Conservation (phyloP, 768 basidiomycete genomes). For the Boletus vinaceobasis region DNA sequence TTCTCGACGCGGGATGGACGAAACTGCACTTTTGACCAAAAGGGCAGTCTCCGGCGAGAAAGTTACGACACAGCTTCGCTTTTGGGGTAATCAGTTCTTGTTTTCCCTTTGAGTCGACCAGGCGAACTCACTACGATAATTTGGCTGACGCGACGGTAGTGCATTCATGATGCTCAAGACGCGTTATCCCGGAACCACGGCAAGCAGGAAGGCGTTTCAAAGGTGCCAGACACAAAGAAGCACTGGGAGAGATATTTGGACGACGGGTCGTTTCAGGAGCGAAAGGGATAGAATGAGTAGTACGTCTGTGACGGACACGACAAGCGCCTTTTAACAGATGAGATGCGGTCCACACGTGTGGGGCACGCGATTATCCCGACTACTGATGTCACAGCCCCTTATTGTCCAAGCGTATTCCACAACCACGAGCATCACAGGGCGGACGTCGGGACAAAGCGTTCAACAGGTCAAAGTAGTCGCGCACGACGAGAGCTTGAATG, state of each 20-base stretch:
- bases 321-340: slow-evolving; percentile 28
- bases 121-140: slow-evolving; percentile 32
- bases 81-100: slow-evolving; percentile 3
- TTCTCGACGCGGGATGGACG: slow-evolving; percentile 28
- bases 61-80: slow-evolving; percentile 40
- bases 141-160: slow-evolving; percentile 16
- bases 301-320: slow-evolving; percentile 21
- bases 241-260: neutral
- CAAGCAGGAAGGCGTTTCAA: neutral
- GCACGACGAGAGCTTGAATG: neutral
- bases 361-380: slow-evolving; percentile 30
- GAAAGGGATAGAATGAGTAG: slow-evolving; percentile 12
- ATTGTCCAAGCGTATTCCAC: slow-evolving; percentile 16
- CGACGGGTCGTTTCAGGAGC: neutral
- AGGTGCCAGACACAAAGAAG: neutral
- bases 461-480: slow-evolving; percentile 1
- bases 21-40: slow-evolving; percentile 39
- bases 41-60: slow-evolving; percentile 34
- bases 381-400: slow-evolving; percentile 5
- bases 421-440: neutral
- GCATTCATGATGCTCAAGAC: slow-evolving; percentile 7
- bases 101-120: neutral
- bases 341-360: slow-evolving; percentile 32
- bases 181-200: slow-evolving; percentile 3
- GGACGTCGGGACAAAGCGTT: slow-evolving; percentile 12